phyloP scores from a whole-genome alignment of 2,329 filamentous ascomycete species.

The Hypoxylon sp. region DNA sequence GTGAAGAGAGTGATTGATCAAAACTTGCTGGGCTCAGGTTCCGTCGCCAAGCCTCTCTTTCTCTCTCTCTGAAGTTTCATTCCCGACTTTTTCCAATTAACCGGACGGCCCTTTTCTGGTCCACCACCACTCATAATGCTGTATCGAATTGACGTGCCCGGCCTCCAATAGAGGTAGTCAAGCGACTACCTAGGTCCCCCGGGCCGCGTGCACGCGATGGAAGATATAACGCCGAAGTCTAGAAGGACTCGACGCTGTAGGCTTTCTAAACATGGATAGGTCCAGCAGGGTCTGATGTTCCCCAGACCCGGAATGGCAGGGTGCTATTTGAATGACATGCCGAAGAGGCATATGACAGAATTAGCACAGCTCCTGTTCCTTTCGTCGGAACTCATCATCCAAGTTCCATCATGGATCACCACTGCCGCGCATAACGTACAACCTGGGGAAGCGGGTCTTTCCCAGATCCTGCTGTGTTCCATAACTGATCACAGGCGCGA shows the following conservation, averaged over 20 bases:
- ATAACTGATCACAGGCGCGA: constrained; percentile 3
- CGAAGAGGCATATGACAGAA: constrained; percentile 8
- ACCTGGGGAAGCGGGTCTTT: constrained; percentile 28
- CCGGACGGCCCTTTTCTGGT: constrained; percentile 42
- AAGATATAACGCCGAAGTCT: constrained; percentile 40
- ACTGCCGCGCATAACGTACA: constrained; percentile 24
- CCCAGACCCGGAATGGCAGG: constrained; percentile 30
- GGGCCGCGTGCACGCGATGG: constrained; percentile 28
- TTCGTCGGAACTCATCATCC: constrained; percentile 10
- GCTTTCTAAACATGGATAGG: constrained; percentile 23
- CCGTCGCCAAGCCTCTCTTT: constrained; percentile 25
- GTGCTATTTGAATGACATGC: constrained; percentile 26
- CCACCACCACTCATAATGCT: constrained; percentile 17
- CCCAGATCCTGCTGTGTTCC: constrained; percentile 11
- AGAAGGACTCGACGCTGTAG: constrained; percentile 14
- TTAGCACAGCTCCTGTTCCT: constrained; percentile 4
- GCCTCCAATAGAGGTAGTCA: constrained; percentile 16
- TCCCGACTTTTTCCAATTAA: constrained; percentile 45
- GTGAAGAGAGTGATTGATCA: constrained; percentile 18
- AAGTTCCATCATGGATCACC: constrained; percentile 20
- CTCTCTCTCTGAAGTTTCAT: constrained; percentile 43
- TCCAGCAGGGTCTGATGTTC: constrained; percentile 7
- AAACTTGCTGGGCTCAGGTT: constrained; percentile 5
- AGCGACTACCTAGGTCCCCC: constrained; percentile 8
- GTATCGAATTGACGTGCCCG: not conserved